A percentile compares a stretch with the other conserved stretches of the same genome.
phyloP scores from a whole-genome alignment of 305 asterid genomes.

The Solanum chacoense region DNA sequence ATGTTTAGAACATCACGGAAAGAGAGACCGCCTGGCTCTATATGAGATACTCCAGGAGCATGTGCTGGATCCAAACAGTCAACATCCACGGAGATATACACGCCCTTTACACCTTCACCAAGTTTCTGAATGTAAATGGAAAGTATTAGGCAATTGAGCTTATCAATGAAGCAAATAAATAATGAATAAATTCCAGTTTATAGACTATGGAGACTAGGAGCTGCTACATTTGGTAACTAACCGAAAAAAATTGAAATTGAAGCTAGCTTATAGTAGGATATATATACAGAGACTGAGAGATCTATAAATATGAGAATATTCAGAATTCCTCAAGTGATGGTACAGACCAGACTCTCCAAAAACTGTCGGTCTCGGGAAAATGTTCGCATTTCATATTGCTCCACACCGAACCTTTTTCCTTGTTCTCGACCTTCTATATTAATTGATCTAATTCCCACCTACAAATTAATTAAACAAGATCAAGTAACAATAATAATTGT shows the following conservation, averaged over 20 bases:
- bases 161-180: neutral
- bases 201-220: neutral
- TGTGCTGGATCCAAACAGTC: conserved; percentile 96
- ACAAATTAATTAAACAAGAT: conserved; percentile 8
- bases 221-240: neutral
- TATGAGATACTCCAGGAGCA: conserved; percentile 98
- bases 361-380: conserved; percentile 67
- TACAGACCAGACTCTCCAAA: conserved; percentile 72
- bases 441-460: conserved; percentile 97
- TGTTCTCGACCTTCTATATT: conserved; percentile 92
- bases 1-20: conserved; percentile 93
- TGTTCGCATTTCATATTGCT: conserved; percentile 95
- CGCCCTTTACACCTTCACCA: conserved; percentile 96
- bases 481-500: neutral
- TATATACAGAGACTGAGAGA: neutral
- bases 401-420: conserved; percentile 92
- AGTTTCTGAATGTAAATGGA: conserved; percentile 51
- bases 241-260: neutral
- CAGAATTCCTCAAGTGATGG: neutral
- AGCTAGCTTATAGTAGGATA: neutral
- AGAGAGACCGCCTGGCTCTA: conserved; percentile 97
- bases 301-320: neutral
- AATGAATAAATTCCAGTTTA: neutral
- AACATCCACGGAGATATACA: conserved; percentile 75
- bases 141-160: neutral